A percentile compares a stretch with the other conserved stretches of the same genome.
phyloP scores from a whole-genome alignment of 495 filamentous ascomycete genomes.

The Talaromyces trachyspermus region DNA sequence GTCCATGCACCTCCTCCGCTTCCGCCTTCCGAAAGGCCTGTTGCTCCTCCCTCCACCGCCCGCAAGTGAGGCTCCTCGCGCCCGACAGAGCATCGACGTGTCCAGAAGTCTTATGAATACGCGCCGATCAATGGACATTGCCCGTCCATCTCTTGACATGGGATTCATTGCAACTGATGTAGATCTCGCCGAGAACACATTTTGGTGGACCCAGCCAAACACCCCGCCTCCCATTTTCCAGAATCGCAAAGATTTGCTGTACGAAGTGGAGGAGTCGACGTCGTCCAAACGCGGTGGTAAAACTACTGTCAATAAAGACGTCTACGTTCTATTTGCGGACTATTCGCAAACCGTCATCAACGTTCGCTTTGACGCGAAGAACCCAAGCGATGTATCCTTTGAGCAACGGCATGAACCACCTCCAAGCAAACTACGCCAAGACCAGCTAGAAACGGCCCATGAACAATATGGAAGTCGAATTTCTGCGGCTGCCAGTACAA shows the following conservation, averaged over 20 bases:
- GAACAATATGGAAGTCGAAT: slow-evolving; percentile 69
- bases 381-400: slow-evolving; percentile 61
- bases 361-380: slow-evolving; percentile 67
- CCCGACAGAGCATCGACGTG: slow-evolving; percentile 65
- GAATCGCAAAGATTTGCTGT: slow-evolving; percentile 73
- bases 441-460: slow-evolving; percentile 83
- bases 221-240: slow-evolving; percentile 75
- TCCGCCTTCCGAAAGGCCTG: slow-evolving; percentile 16
- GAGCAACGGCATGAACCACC: slow-evolving; percentile 86
- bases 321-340: slow-evolving; percentile 84
- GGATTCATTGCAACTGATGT: slow-evolving; percentile 81
- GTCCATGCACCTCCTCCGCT: slow-evolving; percentile 11
- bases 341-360: slow-evolving; percentile 92
- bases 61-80: slow-evolving; percentile 31
- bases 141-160: slow-evolving; percentile 59
- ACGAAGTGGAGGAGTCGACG: slow-evolving; percentile 72
- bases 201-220: slow-evolving; percentile 76
- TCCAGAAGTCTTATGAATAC: slow-evolving; percentile 39
- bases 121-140: slow-evolving; percentile 68
- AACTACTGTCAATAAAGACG: slow-evolving; percentile 63
- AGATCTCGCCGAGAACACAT: slow-evolving; percentile 61
- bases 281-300: slow-evolving; percentile 61
- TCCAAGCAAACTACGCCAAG: slow-evolving; percentile 78
- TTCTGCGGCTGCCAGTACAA: slow-evolving; percentile 53
- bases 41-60: slow-evolving; percentile 11